Conservation (phyloP, 306 rosid genomes). For the Quercus mongolica region DNA sequence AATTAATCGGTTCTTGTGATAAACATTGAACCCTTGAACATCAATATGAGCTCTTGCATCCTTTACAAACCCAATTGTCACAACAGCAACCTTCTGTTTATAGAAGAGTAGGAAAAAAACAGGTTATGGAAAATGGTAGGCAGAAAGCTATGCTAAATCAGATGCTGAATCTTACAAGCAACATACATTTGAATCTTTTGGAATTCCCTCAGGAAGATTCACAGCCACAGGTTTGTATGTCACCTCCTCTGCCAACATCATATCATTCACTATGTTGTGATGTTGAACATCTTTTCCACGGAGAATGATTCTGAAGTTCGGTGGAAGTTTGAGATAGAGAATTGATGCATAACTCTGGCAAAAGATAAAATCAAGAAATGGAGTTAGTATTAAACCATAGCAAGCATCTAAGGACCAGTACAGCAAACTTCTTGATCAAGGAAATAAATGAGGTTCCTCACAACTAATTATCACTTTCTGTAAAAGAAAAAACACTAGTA, state of each 20-base stretch:
- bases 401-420: not conserved
- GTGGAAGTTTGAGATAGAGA: conserved; percentile 5
- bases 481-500: no score
- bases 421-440: not conserved
- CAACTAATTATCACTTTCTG: not conserved
- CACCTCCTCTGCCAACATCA: not conserved
- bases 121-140: not conserved
- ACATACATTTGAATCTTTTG: not conserved
- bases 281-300: conserved; percentile 8
- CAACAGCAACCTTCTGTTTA: not conserved
- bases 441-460: not conserved
- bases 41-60: conserved; percentile 15
- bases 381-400: not conserved
- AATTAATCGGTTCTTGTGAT: conserved; percentile 14
- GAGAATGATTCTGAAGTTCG: not conserved
- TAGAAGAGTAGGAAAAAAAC: not conserved
- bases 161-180: not conserved
- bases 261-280: conserved; percentile 2
- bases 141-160: not conserved
- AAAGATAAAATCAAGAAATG: not conserved
- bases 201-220: not conserved
- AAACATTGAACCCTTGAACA: conserved; percentile 6
- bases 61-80: conserved; percentile 9
- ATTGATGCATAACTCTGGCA: conserved; percentile 18
- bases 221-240: not conserved